Base-by-base conservation (phyloP, 108 stramenopile genomes). In the Stephanodiscus minutulus region DNA sequence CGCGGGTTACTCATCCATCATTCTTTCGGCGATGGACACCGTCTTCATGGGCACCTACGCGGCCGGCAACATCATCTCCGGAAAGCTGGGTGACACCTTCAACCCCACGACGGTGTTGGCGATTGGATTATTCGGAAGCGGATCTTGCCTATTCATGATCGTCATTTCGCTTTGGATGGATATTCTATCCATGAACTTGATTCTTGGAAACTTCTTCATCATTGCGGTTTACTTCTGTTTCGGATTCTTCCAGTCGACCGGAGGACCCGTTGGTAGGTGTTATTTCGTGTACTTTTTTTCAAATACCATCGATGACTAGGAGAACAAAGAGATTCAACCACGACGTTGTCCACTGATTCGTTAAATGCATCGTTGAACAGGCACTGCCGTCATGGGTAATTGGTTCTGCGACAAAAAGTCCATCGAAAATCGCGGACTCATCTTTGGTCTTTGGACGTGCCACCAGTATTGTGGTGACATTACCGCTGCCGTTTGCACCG, bases 361-460 rank as follows among this genome's bases (percentile, higher is more conserved):
- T 8, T 58, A 10, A n/a, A 7, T 21, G 44, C 28, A 22, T 48
- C 18, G 44, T 33, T 48, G 17, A 18, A 46, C 83, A 70, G 93
- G 95, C 64, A 98, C 97, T 61, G 96, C 97, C 63, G 96, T 98
- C 70, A 98, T 98, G 97, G 97, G 97, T 27, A 93, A 91, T 82
- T 98, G 97, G 97, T 96, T 92, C 79, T 91, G 87, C 64, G 92
- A 93, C 66, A 73, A 85, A 29, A 92, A 85, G 18, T 83, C 87
- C 27, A 66, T 90, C 64, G 92, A 95, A 83, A 95, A 89, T 61
- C 91, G 97, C 63, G 97, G 97, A 64, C 89, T 90, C 9, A 95
- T 98, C 73, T 98, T 96, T 84, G 97, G 97, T 47, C 86, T 92
- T 60, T 98, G 97, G 97, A 98, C 97, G 25, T 97, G 96, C 79